A percentile compares a stretch with the other conserved stretches of the same genome.
Evolutionary conservation across 2,329 filamentous ascomycete genomes (phyloP).

Genomic region (Aspergillus floridensis): DNA sequence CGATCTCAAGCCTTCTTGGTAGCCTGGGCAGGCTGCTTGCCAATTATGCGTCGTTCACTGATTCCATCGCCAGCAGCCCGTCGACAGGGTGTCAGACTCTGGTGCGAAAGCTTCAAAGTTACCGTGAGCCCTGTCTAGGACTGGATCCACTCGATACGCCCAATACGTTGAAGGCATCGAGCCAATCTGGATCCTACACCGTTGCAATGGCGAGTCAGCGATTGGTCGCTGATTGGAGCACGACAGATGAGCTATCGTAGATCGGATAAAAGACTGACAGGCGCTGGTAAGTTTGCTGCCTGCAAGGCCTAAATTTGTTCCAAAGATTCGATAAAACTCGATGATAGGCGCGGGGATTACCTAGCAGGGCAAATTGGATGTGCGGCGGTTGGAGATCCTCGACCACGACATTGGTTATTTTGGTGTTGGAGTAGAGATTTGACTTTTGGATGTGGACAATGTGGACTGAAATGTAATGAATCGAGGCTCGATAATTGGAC

Average conservation of each 20-base stretch:
- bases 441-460: not conserved
- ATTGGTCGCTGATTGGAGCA: not conserved
- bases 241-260: not conserved
- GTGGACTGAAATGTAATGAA: not conserved
- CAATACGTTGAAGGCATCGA: slow-evolving; percentile 7
- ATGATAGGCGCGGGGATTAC: not conserved
- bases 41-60: not conserved
- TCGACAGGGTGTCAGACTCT: not conserved
- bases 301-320: not conserved
- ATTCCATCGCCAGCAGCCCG: not conserved
- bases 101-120: not conserved
- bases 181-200: not conserved
- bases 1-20: not conserved
- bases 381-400: not conserved
- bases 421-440: not conserved
- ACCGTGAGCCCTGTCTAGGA: not conserved
- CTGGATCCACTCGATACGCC: slow-evolving; percentile 5
- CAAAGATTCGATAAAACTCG: not conserved
- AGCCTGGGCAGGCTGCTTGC: not conserved
- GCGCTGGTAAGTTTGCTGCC: not conserved
- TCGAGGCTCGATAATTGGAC: not conserved
- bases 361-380: not conserved
- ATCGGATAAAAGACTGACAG: not conserved
- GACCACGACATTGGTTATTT: not conserved
- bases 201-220: not conserved